phyloP scores from a whole-genome alignment of 768 basidiomycete species.

The Tephrocybe rancida region DNA sequence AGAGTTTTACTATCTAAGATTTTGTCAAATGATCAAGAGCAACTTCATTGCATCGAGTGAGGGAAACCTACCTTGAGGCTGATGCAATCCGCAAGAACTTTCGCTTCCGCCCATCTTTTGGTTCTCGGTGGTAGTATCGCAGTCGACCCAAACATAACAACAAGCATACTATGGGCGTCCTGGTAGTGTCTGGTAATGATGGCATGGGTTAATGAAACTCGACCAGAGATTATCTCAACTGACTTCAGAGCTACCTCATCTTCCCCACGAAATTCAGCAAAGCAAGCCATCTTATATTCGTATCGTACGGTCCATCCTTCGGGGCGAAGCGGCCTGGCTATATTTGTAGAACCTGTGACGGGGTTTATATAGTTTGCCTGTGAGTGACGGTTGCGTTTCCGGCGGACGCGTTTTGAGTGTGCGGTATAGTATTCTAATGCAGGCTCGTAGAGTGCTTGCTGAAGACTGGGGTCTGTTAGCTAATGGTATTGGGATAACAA shows the following conservation, averaged over 20 bases:
- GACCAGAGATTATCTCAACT: slow-evolving; percentile 27
- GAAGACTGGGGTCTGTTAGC: slow-evolving; percentile 54
- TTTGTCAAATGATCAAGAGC: background rate
- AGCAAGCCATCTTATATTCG: slow-evolving; percentile 97
- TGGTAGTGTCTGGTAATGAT: slow-evolving; percentile 77
- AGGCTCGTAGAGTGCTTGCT: slow-evolving; percentile 86
- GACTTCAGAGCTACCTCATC: slow-evolving; percentile 92
- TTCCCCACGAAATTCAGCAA: slow-evolving; percentile 94
- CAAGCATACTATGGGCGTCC: slow-evolving; percentile 83
- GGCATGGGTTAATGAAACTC: slow-evolving; percentile 11
- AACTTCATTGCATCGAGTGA: background rate
- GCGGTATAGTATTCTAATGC: slow-evolving; percentile 92
- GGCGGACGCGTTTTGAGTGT: slow-evolving; percentile 88
- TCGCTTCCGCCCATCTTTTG: slow-evolving; percentile 98
- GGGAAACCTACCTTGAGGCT: slow-evolving; percentile 71
- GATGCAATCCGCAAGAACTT: slow-evolving; percentile 93
- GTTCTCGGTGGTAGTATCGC: slow-evolving; percentile 88
- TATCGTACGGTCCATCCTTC: slow-evolving; percentile 97
- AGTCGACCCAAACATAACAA: slow-evolving; percentile 88
- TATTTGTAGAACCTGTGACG: slow-evolving; percentile 40
- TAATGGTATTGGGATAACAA: background rate
- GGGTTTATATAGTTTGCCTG: slow-evolving; percentile 58
- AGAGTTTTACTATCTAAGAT: slow-evolving; percentile 81
- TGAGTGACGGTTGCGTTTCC: slow-evolving; percentile 86
- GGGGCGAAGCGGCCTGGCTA: slow-evolving; percentile 66